Conservation (phyloP, 768 basidiomycete genomes). For the Trametes coccinea region DNA sequence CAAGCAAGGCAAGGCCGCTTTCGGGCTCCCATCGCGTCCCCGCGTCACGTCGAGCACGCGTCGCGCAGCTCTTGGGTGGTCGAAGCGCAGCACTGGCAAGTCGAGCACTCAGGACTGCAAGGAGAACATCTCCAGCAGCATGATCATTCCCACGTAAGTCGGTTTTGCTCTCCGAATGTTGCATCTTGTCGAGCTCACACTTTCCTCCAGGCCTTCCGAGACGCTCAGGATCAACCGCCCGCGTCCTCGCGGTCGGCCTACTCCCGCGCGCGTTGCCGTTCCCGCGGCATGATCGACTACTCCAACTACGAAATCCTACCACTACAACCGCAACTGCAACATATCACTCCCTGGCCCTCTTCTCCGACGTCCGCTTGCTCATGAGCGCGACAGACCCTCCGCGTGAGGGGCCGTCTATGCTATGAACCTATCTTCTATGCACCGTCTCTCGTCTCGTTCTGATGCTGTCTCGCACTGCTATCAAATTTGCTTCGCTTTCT, state of each 20-base stretch:
- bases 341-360: not conserved
- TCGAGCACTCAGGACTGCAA: slow-evolving; percentile 39
- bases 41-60: slow-evolving; percentile 57
- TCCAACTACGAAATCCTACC: not conserved
- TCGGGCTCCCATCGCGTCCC: slow-evolving; percentile 41
- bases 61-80: slow-evolving; percentile 60
- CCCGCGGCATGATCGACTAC: slow-evolving; percentile 28
- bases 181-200: not conserved
- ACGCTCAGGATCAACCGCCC: slow-evolving; percentile 47
- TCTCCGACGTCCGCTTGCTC: not conserved
- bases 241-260: slow-evolving; percentile 45
- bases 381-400: not conserved
- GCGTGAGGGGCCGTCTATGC: slow-evolving; percentile 27
- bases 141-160: slow-evolving; percentile 56
- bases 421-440: slow-evolving; percentile 37
- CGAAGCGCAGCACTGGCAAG: slow-evolving; percentile 60
- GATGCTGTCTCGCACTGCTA: slow-evolving; percentile 20
- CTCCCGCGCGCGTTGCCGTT: slow-evolving; percentile 33
- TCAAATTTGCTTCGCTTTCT: slow-evolving; percentile 3
- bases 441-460: slow-evolving; percentile 8
- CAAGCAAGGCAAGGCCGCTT: slow-evolving; percentile 38
- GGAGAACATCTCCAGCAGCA: slow-evolving; percentile 46
- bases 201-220: slow-evolving; percentile 38
- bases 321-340: not conserved
- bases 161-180: not conserved